Percentiles rank a stretch among this genome's conserved stretches.
Evolutionary conservation across 805 yeast genomes (phyloP).

Genomic region (Candida sphagnicola): DNA sequence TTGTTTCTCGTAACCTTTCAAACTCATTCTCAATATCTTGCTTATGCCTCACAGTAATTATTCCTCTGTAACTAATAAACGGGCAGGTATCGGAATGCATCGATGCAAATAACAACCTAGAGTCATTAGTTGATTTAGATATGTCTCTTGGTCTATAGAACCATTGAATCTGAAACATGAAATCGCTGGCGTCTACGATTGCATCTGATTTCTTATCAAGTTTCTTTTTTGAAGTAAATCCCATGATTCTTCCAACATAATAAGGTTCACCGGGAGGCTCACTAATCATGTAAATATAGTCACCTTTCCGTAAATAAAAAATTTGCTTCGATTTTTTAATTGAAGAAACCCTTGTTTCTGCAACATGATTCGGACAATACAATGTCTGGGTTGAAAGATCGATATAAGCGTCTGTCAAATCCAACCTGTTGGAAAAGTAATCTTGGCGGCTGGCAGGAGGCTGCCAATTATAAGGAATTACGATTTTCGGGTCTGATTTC

Average conservation of each 20-base stretch:
- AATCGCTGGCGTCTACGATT: conserved; percentile 48
- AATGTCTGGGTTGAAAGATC: conserved; percentile 32
- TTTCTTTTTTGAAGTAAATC: conserved; percentile 40
- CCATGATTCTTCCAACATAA: conserved; percentile 80
- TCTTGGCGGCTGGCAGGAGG: conserved; percentile 35
- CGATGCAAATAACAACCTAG: conserved; percentile 77
- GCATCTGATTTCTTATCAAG: conserved; percentile 4
- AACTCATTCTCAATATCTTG: conserved; percentile 54
- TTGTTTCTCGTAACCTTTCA: conserved; percentile 7
- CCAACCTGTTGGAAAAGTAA: conserved; percentile 40
- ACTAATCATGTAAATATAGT: conserved; percentile 75
- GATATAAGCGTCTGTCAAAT: conserved; percentile 41
- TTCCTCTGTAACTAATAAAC: conserved; percentile 67
- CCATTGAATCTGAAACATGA: conserved; percentile 78
- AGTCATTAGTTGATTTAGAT: conserved; percentile 59
- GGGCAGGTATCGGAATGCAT: conserved; percentile 87
- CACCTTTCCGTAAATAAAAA: conserved; percentile 46
- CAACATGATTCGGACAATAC: conserved; percentile 30
- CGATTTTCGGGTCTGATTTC: conserved; percentile 4
- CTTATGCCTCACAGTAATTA: conserved; percentile 64
- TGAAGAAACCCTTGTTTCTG: background rate
- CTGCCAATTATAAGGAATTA: conserved; percentile 49
- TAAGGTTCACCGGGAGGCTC: conserved; percentile 96
- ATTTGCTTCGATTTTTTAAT: conserved; percentile 17
- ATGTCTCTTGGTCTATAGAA: conserved; percentile 86